Base-by-base conservation (phyloP, 2,329 filamentous ascomycete genomes). In the Elsinoe batatas region DNA sequence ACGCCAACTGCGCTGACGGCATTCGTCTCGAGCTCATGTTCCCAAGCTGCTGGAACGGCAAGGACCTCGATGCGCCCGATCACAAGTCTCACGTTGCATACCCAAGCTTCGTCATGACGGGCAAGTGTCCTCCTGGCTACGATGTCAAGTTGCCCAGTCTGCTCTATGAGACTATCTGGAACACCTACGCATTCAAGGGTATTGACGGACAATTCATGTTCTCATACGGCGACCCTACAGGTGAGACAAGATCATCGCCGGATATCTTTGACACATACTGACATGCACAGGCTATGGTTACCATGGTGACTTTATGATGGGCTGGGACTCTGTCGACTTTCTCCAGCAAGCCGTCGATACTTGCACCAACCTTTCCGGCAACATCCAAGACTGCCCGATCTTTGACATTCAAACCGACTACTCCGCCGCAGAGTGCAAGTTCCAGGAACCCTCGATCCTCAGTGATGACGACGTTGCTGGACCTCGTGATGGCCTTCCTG, bases 41-140 rank as follows among this genome's bases (percentile, higher is more conserved):
- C 72, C 88, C 88, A 0, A 89, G 85, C 1, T 95, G 89, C 79
- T 94, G 89, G 85, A 87, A 93, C 64, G 87, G 88, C 51, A 77
- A 81, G 63, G 77, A 84, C 59, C 61, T 73, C 10, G 77, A 80
- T 61, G 73, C 76, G 2, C 17, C 61, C 0, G 74, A 83, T 63
- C 78, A 83, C 70, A 74, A 74, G 60, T 76, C 74, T 32, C 81
- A 96, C 67, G 79, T 95, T 59, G 85, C 85, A 3, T 96, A 90
- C 68, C 88, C 89, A 1, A 78, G 81, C 62, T 74, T 85, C 11
- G 84, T 94, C 63, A 87, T 88, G 72, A 81, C 81, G 60, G 90
- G 91, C 32, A 75, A 74, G 36, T 95, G 90, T 70, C 89, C 90
- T 0, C 67, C 79, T 1, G 83, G 76, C 7, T 90, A 82, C 65